Evolutionary conservation across 2,329 filamentous ascomycete species (phyloP).

Genomic region (Ambrosiella cleistominuta): DNA sequence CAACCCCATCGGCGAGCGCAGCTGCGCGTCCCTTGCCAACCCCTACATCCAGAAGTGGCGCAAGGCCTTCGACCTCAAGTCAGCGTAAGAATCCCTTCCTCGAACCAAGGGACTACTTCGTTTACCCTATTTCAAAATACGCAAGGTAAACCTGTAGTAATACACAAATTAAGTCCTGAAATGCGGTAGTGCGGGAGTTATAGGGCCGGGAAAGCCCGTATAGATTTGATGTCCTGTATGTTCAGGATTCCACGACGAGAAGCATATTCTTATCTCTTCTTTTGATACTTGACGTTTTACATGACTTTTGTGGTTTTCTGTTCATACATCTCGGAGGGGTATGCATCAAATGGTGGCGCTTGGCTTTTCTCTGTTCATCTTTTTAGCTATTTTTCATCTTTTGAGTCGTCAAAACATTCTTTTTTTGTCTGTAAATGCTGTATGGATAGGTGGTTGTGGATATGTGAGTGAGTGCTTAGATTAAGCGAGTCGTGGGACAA

Average conservation of each 20-base stretch:
- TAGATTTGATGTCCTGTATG: too few species aligned
- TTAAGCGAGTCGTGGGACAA: too few species aligned
- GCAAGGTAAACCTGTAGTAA: neutral
- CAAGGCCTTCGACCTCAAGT: conserved; percentile 26
- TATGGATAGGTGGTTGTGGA: too few species aligned
- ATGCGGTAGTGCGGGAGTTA: too few species aligned
- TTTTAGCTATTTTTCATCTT: neutral
- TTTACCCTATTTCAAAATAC: too few species aligned
- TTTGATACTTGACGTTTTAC: conserved; percentile 1
- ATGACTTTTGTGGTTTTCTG: neutral
- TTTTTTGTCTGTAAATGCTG: neutral
- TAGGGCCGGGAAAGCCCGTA: too few species aligned
- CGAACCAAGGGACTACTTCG: neutral
- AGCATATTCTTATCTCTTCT: neutral
- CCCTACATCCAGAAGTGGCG: conserved; percentile 31
- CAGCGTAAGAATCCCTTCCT: conserved; percentile 15
- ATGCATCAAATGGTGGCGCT: neutral
- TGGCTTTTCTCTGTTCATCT: conserved; percentile 3
- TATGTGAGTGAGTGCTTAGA: too few species aligned
- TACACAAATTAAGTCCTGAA: neutral
- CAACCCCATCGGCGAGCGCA: conserved; percentile 33
- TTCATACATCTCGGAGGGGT: neutral
- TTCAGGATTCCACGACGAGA: neutral
- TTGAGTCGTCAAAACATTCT: neutral
- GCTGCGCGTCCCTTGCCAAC: conserved; percentile 56